phyloP scores from a whole-genome alignment of 148 eudicot genomes.

The Bassia scoparia region DNA sequence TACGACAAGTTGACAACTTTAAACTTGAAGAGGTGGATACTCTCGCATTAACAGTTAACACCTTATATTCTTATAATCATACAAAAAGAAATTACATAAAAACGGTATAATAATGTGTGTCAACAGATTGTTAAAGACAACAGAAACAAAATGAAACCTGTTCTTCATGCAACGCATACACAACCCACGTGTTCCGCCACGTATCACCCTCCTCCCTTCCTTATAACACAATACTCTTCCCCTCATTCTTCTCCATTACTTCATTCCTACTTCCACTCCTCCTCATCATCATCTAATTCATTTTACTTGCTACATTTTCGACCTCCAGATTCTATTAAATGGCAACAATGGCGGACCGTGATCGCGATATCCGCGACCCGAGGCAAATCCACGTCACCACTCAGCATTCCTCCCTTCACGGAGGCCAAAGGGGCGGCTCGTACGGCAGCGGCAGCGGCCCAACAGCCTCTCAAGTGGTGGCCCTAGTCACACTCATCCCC shows the following conservation, averaged over 20 bases:
- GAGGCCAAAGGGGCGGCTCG: not conserved
- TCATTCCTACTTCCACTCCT: not conserved
- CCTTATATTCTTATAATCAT: not conserved
- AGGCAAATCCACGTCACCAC: slow-evolving; percentile 53
- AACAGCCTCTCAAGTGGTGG: slow-evolving; percentile 53
- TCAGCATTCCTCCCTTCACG: slow-evolving; percentile 25
- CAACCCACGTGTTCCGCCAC: slow-evolving; percentile 43
- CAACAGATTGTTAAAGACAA: slow-evolving; percentile 9
- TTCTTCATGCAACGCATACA: slow-evolving; percentile 50
- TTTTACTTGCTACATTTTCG: not conserved
- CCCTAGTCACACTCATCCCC: slow-evolving; percentile 49
- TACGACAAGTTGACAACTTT: too few species aligned
- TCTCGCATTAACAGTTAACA: too few species aligned
- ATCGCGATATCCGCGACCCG: slow-evolving; percentile 31
- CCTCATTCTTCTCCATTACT: not conserved
- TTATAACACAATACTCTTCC: slow-evolving; percentile 8
- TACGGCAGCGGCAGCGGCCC: slow-evolving; percentile 39
- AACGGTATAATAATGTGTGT: slow-evolving; percentile 15
- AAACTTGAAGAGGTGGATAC: not conserved
- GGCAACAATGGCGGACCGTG: slow-evolving; percentile 29
- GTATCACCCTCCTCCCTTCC: slow-evolving; percentile 25
- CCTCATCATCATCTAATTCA: not conserved
- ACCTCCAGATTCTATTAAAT: not conserved
- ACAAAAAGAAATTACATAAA: not conserved
- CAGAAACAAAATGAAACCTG: slow-evolving; percentile 41